Conservation (phyloP, 345 rosid genomes). For the Triadica sebifera region DNA sequence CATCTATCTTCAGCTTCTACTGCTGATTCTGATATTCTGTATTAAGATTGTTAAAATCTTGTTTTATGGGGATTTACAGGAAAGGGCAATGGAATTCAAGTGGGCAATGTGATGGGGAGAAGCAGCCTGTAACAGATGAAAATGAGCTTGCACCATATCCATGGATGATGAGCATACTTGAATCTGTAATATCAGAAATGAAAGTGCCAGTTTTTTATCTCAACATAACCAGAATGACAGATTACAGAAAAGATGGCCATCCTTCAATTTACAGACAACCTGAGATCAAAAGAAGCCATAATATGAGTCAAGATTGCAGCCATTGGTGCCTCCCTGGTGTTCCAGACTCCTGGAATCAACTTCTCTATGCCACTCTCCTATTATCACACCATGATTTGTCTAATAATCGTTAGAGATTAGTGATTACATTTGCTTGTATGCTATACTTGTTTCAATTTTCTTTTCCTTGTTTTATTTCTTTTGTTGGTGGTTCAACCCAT, state of each 20-base stretch:
- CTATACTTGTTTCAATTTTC: too few relatives aligned
- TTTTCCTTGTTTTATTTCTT: too few relatives aligned
- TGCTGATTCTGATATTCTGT: too few relatives aligned
- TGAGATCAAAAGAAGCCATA: conserved; percentile 19
- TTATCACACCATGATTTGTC: conserved; percentile 33
- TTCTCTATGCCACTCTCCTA: conserved; percentile 56
- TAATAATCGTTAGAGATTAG: neutral
- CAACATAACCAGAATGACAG: conserved; percentile 70
- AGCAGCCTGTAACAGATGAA: conserved; percentile 43
- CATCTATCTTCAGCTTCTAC: neutral
- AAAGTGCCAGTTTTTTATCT: conserved; percentile 65
- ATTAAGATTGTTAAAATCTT: neutral
- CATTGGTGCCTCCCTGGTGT: conserved; percentile 87
- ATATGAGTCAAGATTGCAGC: conserved; percentile 63
- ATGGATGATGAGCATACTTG: conserved; percentile 66
- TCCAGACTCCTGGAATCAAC: conserved; percentile 80
- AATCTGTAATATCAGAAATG: conserved; percentile 64
- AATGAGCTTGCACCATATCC: conserved; percentile 49
- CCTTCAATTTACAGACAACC: conserved; percentile 48
- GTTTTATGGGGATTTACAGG: conserved; percentile 31
- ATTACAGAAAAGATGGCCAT: conserved; percentile 64
- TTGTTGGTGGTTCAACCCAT: too few relatives aligned
- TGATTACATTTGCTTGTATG: too few relatives aligned
- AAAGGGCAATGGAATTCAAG: conserved; percentile 62
- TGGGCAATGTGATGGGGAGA: conserved; percentile 54